A percentile compares a stretch with the other conserved stretches of the same genome.
These are phyloP conservation scores for Micractinium conductrix DNA, from an alignment of 139 green algal species.

Conservation along the genomic window DNA sequence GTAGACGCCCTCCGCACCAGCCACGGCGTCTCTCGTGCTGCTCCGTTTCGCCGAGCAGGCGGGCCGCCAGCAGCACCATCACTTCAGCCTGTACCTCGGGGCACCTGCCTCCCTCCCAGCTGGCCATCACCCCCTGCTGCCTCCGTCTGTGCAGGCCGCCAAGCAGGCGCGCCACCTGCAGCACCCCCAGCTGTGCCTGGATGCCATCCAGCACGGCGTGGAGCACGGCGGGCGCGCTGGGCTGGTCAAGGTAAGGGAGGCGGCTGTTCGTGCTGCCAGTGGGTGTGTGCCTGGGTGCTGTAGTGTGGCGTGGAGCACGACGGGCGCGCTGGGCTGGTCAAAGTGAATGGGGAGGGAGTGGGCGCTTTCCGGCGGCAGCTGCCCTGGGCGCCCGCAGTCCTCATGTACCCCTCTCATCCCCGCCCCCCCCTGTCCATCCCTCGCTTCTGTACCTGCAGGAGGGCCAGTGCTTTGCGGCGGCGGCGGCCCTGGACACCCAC, in stretches of 20 bases:
- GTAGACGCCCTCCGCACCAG: too few species aligned
- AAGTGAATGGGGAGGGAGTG: too few species aligned
- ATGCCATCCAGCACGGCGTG: conserved; percentile 87
- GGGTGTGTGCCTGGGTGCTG: conserved; percentile 96
- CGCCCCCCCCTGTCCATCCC: too few species aligned
- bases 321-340: conserved; percentile 78
- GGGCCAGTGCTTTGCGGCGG: conserved; percentile 74
- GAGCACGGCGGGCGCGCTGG: conserved; percentile 82
- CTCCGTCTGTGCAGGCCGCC: conserved; percentile 30
- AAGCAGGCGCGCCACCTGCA: conserved; percentile 73
- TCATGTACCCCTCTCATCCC: neutral
- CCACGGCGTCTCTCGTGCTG: too few species aligned
- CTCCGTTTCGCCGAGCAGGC: too few species aligned
- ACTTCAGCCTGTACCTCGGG: too few species aligned
- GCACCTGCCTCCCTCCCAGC: neutral
- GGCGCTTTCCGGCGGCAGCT: too few species aligned
- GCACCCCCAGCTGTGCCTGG: conserved; percentile 95
- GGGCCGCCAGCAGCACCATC: too few species aligned
- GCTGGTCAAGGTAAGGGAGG: conserved; percentile 78
- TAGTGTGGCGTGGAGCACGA: conserved; percentile 87
- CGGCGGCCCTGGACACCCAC: conserved; percentile 83
- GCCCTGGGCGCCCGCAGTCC: too few species aligned
- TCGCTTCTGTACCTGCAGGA: conserved; percentile 57
- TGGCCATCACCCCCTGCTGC: neutral
- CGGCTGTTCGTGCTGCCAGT: too few species aligned